Evolutionary conservation across 2,329 filamentous ascomycete species (phyloP), one percentile per base, ranked within the genome.

Genomic region (Cercospora sojina): DNA sequence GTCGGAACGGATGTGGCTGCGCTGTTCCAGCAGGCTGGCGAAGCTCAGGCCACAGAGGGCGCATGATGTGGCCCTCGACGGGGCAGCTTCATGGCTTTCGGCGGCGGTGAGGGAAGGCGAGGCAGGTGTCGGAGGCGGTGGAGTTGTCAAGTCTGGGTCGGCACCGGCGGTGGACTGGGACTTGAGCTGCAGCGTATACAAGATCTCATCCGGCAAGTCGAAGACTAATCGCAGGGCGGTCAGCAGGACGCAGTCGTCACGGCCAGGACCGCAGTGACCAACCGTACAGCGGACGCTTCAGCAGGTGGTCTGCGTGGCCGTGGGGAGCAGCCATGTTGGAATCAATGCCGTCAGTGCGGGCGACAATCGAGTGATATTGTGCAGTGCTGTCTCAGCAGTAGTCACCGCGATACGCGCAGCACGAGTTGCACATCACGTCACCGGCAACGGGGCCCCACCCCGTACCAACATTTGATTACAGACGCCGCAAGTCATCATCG

Each of bases 1-100:
- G 75, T 99, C 95, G 9, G 94, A 97, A 74, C 91, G 91, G 65
- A 92, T 88, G 79, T 99, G 95, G 66, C 87, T 86, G 68, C 92
- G 87, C 77, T 98, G 94, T 68, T 98, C 94, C 67, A 88, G 84
- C 7, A 96, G 84, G 9, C 85, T 89, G 32, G 84, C 75, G 74
- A 96, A 97, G 5, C 85, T 82, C 41, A 93, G 84, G 43, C 85
- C 83, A 79, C 95, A 99, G 4, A 98, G 84, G 0, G 89, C 88
- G 77, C 95, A 99, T 13, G 92, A 86, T 66, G 91, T 93, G 5
- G 91, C 85, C 41, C 86, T 84, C 67, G 84, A 73, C 71, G 80
- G 79, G 74, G 81, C 79, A 69, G 77, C 74, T 72, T 80, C 81
- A 23, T 80, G 75, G 38, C 77, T 78, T 78, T 75, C n/a, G 47